phyloP scores from a whole-genome alignment of 2,329 filamentous ascomycete species.

The Nothopassalora personata region DNA sequence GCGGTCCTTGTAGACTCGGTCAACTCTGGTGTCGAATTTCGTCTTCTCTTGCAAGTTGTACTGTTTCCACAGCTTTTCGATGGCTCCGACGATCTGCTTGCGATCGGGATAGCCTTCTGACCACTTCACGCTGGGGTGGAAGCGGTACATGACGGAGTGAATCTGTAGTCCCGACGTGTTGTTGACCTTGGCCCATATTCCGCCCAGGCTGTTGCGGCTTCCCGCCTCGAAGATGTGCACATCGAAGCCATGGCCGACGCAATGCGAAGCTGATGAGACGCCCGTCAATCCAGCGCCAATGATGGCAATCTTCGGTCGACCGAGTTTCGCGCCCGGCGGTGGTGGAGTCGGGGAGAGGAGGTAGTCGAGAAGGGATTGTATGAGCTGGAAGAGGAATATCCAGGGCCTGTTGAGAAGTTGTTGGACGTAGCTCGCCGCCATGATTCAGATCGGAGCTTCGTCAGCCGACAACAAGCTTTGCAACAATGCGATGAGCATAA shows the following conservation, averaged over 20 bases:
- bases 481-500: background rate
- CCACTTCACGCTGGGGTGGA: constrained; percentile 75
- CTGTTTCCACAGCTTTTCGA: constrained; percentile 65
- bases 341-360: constrained; percentile 69
- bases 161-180: constrained; percentile 78
- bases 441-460: constrained; percentile 1
- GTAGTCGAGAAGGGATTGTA: constrained; percentile 59
- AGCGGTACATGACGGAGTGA: constrained; percentile 81
- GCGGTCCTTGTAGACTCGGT: constrained; percentile 63
- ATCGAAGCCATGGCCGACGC: constrained; percentile 79
- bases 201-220: constrained; percentile 52
- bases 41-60: constrained; percentile 69
- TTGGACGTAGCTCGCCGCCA: constrained; percentile 15
- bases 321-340: constrained; percentile 51
- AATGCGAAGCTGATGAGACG: constrained; percentile 74
- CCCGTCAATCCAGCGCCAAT: constrained; percentile 58
- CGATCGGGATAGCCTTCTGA: constrained; percentile 70
- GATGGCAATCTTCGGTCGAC: constrained; percentile 52
- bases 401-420: constrained; percentile 41
- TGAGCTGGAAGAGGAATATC: constrained; percentile 57
- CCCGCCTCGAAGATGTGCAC: constrained; percentile 74
- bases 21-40: constrained; percentile 64
- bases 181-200: constrained; percentile 44
- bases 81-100: constrained; percentile 67
- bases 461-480: background rate